phyloP scores from a whole-genome alignment of 305 asterid genomes.

The Fraxinus dipetala region DNA sequence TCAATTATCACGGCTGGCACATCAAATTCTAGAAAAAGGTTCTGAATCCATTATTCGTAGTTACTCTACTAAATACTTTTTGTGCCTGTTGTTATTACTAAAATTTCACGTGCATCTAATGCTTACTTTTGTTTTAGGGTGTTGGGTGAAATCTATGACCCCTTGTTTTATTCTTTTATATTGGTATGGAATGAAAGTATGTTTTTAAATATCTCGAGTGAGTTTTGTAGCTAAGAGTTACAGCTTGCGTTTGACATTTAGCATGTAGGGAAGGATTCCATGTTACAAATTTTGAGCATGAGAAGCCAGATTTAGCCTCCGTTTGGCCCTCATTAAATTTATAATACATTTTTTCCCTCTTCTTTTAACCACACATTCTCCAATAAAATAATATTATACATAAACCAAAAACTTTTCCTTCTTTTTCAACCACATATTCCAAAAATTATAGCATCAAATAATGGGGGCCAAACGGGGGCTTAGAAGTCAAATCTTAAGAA shows the following conservation, averaged over 20 bases:
- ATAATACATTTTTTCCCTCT: background rate
- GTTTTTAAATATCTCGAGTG: background rate
- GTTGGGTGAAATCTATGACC: background rate
- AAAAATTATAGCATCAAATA: background rate
- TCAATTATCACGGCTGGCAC: constrained; percentile 64
- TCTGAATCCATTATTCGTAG: constrained; percentile 15
- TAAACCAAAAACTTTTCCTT: background rate
- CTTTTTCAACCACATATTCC: background rate
- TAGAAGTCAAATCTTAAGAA: background rate
- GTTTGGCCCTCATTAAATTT: background rate
- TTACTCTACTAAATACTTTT: background rate
- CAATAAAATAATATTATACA: too few relatives aligned
- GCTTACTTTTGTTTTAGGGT: background rate
- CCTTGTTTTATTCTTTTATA: background rate
- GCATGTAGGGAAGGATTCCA: background rate
- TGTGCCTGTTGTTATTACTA: background rate
- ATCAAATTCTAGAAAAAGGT: constrained; percentile 80
- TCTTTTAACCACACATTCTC: background rate
- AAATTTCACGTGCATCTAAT: background rate
- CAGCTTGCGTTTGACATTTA: background rate
- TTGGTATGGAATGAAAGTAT: background rate
- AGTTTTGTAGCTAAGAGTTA: background rate
- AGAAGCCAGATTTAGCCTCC: background rate
- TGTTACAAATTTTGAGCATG: background rate
- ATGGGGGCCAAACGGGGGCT: background rate